Evolutionary conservation across 495 filamentous ascomycete species (phyloP), one percentile per base, ranked within the genome.

Genomic region (Zalerion maritima): DNA sequence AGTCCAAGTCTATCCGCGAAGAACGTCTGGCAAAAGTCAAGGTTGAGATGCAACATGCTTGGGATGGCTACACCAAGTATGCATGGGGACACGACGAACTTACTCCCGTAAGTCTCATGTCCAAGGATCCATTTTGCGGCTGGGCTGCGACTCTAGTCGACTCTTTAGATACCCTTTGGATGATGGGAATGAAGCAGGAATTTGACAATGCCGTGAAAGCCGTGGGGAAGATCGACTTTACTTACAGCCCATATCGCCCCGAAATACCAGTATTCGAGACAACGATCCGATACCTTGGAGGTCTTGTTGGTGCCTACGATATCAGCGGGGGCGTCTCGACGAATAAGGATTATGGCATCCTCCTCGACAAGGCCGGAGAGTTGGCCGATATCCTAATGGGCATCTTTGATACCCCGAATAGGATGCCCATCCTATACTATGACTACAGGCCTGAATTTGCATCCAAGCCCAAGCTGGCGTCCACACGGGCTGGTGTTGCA

Each of bases 111-210:
- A 67, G 64, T 24, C 71, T 70, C 7, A 53, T 50, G 18, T 66
- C 57, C 18, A 58, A 64, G 1, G 64, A 96, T 43, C 81, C 86
- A 0, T 97, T 97, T 44, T 85, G 77, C 47, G 82, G 81, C 14
- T 97, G 89, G 89, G 89, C 79, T 13, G 89, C 89, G 3, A 94
- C 89, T 2, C 47, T 97, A 35, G 84, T 97, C 3, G 89, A 97
- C 57, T 53, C 77, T n/a, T 57, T 97, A 21, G 89, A 97, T 50
- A 91, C 86, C 0, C 57, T 97, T 10, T 96, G 85, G 84, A 89
- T 97, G 34, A 94, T 94, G 84, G 85, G 73, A 5, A 43, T 96
- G 50, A 73, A 81, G 49, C 63, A 81, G 5, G 86, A 96, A 40
- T 97, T 96, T 48, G 72, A 85, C 28, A 81, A 86, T 32, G 89